A percentile compares a stretch with the other conserved stretches of the same genome.
These are phyloP conservation scores for Fusarium pininemorale DNA, from an alignment of 2,329 filamentous ascomycete species.

Conservation along the genomic window DNA sequence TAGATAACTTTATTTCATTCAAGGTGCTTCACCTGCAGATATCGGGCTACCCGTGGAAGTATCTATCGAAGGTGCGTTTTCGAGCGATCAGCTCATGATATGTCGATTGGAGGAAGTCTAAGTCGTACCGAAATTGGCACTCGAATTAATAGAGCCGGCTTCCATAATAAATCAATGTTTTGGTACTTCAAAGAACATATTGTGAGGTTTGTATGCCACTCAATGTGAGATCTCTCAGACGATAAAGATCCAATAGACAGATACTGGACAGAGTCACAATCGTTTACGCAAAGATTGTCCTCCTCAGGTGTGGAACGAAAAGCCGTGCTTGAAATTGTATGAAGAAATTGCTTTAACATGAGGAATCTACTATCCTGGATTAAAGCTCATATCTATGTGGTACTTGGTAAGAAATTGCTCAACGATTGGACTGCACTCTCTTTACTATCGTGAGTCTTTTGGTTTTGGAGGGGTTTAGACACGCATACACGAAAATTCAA, in stretches of 20 bases:
- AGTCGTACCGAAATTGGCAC: background rate
- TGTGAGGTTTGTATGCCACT: background rate
- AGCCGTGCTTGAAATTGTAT: background rate
- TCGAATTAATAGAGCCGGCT: background rate
- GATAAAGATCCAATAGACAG: background rate
- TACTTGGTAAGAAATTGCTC: background rate
- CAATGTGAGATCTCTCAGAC: too few relatives aligned
- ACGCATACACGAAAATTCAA: background rate
- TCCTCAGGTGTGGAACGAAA: background rate
- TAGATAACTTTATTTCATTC: fast-evolving
- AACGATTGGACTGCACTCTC: background rate
- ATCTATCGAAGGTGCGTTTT: too few relatives aligned
- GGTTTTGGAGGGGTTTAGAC: too few relatives aligned
- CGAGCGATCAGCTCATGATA: background rate
- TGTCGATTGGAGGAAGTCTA: background rate
- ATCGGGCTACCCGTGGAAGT: background rate
- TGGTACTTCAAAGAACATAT: background rate
- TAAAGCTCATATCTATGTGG: background rate
- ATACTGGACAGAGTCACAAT: background rate
- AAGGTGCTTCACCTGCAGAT: background rate
- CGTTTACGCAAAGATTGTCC: background rate
- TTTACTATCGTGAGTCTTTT: background rate
- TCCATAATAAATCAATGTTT: background rate
- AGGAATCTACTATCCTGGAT: background rate
- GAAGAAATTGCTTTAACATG: background rate